Evolutionary conservation across 805 yeast species (phyloP), one percentile per base, ranked within the genome.

Genomic region (Naumovozyma castellii): DNA sequence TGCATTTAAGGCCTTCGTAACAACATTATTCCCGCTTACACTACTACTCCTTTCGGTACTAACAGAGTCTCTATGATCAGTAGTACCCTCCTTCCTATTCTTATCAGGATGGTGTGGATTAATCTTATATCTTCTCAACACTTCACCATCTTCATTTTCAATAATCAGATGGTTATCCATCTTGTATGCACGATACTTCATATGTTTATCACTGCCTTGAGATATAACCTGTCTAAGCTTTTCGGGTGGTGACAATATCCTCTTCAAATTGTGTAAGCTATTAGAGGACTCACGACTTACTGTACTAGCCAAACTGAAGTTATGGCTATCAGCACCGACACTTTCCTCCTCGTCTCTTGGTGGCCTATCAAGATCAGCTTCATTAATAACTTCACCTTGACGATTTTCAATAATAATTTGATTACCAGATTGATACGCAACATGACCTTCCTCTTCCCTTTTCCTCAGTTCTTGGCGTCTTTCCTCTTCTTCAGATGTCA

Each of bases 61-160:
- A n/a, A 22, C 10, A 22, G 27, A 34, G 38, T 48, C 17, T 36
- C 34, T 34, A 31, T 32, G 18, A 22, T 18, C 36, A 15, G 40
- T 22, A 4, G 18, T 41, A 5, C 36, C 34, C n/a, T 36, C 33
- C 9, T 44, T 36, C 4, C 32, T 32, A n/a, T 40, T 41, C 9
- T 41, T 35, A 5, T 39, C 45, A 22, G 27, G 27, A 22, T 22
- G 27, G 48, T 78, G 85, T 3, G 75, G 72, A 51, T 80, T 84
- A 38, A 88, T 78, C 50, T 67, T 73, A 62, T 87, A 90, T 39
- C 95, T 71, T 54, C 95, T 77, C 35, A 92, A 67, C 41, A 92
- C 76, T 50, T 90, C 97, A 47, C 97, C 98, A 10, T 88, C 95
- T 34, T 76, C 84, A 53, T 87, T 84, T 60, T 90, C 98, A 42